A percentile compares a stretch with the other conserved stretches of the same genome.
Evolutionary conservation across 257 asterid species (phyloP).

Genomic region (Solanum acaule): DNA sequence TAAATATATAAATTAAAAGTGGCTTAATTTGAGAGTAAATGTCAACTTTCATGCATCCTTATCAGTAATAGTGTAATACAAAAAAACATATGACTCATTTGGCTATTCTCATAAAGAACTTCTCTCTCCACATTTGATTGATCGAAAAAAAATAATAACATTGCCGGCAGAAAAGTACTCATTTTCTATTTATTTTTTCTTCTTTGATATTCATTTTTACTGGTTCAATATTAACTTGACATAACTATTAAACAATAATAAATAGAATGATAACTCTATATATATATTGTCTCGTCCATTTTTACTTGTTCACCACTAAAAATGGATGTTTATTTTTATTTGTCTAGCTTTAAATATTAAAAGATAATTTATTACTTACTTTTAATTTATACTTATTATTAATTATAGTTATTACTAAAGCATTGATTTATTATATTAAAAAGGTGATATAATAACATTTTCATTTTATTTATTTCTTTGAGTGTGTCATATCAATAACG

Average conservation of each 20-base stretch:
- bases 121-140: neutral
- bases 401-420: too few species aligned
- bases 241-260: neutral
- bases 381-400: too few species aligned
- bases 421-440: too few species aligned
- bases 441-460: too few species aligned
- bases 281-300: too few species aligned
- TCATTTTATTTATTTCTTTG: too few species aligned
- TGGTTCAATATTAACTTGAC: neutral
- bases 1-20: neutral
- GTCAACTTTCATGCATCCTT: neutral
- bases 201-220: neutral
- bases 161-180: neutral
- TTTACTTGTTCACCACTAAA: neutral
- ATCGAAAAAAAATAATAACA: neutral
- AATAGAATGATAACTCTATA: neutral
- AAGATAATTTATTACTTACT: too few species aligned
- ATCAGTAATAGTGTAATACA: too few species aligned
- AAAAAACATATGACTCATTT: neutral
- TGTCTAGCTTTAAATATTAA: too few species aligned
- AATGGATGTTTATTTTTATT: too few species aligned
- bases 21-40: neutral
- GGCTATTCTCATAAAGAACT: neutral
- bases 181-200: neutral
- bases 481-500: neutral